Conservation (phyloP, 2,329 filamentous ascomycete species). For the Pseudopyricularia cyperi region DNA sequence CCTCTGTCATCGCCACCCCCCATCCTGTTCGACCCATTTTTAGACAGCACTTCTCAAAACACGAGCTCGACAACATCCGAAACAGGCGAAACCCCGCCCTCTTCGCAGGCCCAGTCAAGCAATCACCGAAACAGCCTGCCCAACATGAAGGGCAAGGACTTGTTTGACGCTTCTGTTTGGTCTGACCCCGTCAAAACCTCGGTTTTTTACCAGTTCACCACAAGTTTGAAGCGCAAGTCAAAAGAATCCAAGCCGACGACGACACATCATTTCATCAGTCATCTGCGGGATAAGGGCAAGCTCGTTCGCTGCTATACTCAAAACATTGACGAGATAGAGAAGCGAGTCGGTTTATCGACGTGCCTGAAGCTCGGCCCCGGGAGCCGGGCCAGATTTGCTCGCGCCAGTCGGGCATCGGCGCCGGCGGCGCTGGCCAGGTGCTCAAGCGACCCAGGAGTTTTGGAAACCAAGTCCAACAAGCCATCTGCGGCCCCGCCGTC, state of each 20-base stretch:
- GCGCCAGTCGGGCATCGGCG: slow-evolving; percentile 3
- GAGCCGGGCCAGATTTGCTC: slow-evolving; percentile 44
- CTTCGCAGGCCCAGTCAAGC: slow-evolving; percentile 18
- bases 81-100: slow-evolving; percentile 28
- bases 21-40: slow-evolving; percentile 36
- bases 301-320: slow-evolving; percentile 63
- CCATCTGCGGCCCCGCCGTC: slow-evolving; percentile 7
- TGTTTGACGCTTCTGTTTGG: slow-evolving; percentile 62
- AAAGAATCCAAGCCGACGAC: slow-evolving; percentile 48
- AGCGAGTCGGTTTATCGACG: slow-evolving; percentile 54
- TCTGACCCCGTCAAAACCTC: slow-evolving; percentile 53
- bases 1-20: slow-evolving; percentile 45
- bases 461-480: not conserved
- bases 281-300: slow-evolving; percentile 52
- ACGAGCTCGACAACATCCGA: slow-evolving; percentile 30
- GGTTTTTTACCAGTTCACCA: slow-evolving; percentile 61
- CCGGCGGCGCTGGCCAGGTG: slow-evolving; percentile 3
- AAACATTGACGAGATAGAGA: slow-evolving; percentile 63
- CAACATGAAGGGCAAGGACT: slow-evolving; percentile 56
- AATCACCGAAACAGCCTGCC: slow-evolving; percentile 26
- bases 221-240: slow-evolving; percentile 51
- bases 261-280: slow-evolving; percentile 56
- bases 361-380: slow-evolving; percentile 49
- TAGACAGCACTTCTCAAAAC: slow-evolving; percentile 18
- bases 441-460: slow-evolving; percentile 7